Evolutionary conservation across 1,284 basidiomycete genomes (phyloP), one percentile per base, ranked within the genome.

Genomic region (Cutaneotrichosporon spelunceum): DNA sequence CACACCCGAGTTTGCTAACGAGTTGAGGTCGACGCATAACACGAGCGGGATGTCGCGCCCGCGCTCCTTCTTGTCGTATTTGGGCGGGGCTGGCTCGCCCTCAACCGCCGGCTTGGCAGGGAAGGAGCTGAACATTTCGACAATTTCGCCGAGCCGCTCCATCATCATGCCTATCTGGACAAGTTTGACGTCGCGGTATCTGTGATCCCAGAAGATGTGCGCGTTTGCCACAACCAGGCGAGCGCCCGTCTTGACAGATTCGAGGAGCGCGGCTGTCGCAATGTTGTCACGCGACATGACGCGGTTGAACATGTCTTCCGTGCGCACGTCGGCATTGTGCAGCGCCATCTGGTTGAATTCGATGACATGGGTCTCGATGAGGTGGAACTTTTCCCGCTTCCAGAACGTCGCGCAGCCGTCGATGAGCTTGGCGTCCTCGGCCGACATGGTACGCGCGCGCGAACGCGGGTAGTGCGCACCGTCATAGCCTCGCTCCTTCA

Each of bases 271-370:
- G 54, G 95, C 83, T 65, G 94, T 87, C 42, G 92, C 93, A 68
- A 99, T 92, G 75, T 98, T 88, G 80, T 98, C 96, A 77, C 94
- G 93, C 66, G 90, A 90, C 75, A 97, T 87, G 62, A 99, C 93
- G 57, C 96, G 91, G 76, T 98, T 98, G 84, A 98, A 99, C 93
- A 99, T 95, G 81, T 98, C 95, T 74, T 99, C 93, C 5, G 94
- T 96, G 81, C 95, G 93, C 81, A 98, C 95, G 76, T 99, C 95
- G 48, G 88, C 85, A 56, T 93, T 88, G 73, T 93, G 89, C 84
- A 98, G 90, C 8, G 94, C 94, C 63, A 94, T 85, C 61, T 91
- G 86, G 78, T 89, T 92, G 82, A 95, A 99, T 78, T 99, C 96
- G 76, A 99, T 85, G 47, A 95, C 85, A 67, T 94, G 90, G 72